Conservation (phyloP, 73 alveolate genomes). For the Diophrys sp. region DNA sequence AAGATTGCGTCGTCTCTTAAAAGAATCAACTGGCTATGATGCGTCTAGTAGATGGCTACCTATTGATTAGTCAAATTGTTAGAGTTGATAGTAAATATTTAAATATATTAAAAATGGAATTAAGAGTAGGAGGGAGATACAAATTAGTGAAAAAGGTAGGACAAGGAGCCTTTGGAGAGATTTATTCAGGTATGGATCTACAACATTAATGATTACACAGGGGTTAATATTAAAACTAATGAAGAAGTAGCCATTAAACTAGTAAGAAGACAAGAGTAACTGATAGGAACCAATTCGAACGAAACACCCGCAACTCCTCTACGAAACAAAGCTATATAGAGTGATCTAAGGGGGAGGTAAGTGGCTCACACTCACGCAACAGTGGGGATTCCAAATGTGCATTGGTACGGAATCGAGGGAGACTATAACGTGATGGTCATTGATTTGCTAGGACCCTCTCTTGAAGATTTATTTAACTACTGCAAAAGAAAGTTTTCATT, state of each 20-base stretch:
- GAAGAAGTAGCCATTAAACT: slow-evolving; percentile 73
- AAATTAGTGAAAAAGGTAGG: slow-evolving; percentile 74
- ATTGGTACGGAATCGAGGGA: slow-evolving; percentile 84
- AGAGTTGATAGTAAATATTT: background rate
- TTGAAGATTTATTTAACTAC: slow-evolving; percentile 72
- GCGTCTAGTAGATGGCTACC: too few relatives aligned
- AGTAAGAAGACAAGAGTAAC: slow-evolving; percentile 24
- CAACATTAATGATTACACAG: slow-evolving; percentile 1
- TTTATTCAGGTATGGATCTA: slow-evolving; percentile 53
- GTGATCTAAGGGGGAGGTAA: slow-evolving; percentile 59
- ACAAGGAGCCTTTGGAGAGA: slow-evolving; percentile 89
- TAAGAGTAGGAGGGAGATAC: slow-evolving; percentile 66
- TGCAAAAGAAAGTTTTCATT: slow-evolving; percentile 72
- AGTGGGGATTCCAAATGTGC: slow-evolving; percentile 92
- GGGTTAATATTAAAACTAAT: slow-evolving; percentile 51
- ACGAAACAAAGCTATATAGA: slow-evolving; percentile 86
- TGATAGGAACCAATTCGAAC: slow-evolving; percentile 66
- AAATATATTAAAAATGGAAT: slow-evolving; percentile 39
- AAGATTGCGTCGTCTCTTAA: too few relatives aligned
- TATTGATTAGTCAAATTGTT: too few relatives aligned
- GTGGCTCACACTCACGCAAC: slow-evolving; percentile 15
- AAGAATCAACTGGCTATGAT: too few relatives aligned
- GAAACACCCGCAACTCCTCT: slow-evolving; percentile 90
- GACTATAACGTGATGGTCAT: slow-evolving; percentile 82
- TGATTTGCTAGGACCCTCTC: slow-evolving; percentile 82